Evolutionary conservation across 495 filamentous ascomycete species (phyloP).

Genomic region (Penicillium riverlandense): DNA sequence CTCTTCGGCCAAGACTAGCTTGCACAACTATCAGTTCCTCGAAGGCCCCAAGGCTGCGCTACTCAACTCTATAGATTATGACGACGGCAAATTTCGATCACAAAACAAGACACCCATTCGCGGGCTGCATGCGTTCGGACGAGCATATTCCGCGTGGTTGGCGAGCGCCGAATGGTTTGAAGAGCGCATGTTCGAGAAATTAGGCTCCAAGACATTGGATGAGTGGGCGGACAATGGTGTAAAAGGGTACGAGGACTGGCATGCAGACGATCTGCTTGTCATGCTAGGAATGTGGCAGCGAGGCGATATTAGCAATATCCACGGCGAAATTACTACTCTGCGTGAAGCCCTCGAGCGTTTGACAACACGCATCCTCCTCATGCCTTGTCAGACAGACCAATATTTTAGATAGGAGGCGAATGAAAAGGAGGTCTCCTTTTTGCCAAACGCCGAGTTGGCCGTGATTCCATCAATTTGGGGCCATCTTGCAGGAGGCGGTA

Average conservation of each 20-base stretch:
- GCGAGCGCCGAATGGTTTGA: conserved; percentile 60
- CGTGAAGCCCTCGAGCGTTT: conserved; percentile 46
- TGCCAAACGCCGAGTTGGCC: conserved; percentile 37
- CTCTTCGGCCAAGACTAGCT: conserved; percentile 52
- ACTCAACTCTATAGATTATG: conserved; percentile 25
- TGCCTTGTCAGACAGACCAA: conserved; percentile 55
- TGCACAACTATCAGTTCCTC: conserved; percentile 62
- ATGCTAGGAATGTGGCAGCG: conserved; percentile 63
- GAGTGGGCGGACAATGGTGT: conserved; percentile 53
- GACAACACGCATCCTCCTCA: conserved; percentile 48
- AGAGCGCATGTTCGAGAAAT: conserved; percentile 45
- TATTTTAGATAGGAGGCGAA: conserved; percentile 58
- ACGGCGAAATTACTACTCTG: conserved; percentile 43
- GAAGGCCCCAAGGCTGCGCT: conserved; percentile 58
- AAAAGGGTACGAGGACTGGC: conserved; percentile 24
- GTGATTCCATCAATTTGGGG: conserved; percentile 56
- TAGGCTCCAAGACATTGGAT: conserved; percentile 47
- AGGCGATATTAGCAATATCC: conserved; percentile 45
- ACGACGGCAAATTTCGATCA: conserved; percentile 36
- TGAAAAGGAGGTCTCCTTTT: conserved; percentile 44
- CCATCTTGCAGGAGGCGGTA: conserved; percentile 49
- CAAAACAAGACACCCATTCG: conserved; percentile 13
- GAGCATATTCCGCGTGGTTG: conserved; percentile 62
- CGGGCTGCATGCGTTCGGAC: conserved; percentile 55
- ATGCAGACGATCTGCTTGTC: conserved; percentile 52